A percentile compares a stretch with the other conserved stretches of the same genome.
Evolutionary conservation across 768 basidiomycete species (phyloP).

Genomic region (Lentinula lateritia): DNA sequence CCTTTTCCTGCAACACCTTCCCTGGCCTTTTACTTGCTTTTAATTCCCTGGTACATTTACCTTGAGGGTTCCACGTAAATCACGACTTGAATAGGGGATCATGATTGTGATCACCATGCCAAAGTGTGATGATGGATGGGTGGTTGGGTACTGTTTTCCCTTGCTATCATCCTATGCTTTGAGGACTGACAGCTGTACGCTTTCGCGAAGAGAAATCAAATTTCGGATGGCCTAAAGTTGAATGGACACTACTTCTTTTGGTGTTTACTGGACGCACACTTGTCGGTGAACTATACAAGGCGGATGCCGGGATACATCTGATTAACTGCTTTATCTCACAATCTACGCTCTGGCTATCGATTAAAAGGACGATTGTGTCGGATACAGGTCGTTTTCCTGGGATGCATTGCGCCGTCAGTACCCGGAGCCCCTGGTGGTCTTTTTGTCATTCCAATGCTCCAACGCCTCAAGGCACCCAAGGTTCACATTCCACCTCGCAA

Average conservation of each 20-base stretch:
- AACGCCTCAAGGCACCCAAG: neutral
- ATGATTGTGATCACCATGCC: no score
- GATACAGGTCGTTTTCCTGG: neutral
- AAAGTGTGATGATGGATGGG: neutral
- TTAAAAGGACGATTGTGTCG: slow-evolving; percentile 1
- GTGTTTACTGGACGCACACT: neutral
- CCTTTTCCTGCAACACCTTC: neutral
- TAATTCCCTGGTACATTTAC: no score
- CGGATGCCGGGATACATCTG: neutral
- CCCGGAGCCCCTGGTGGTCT: neutral
- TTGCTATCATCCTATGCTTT: neutral
- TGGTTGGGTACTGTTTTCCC: no score
- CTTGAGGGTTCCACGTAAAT: neutral
- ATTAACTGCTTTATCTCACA: neutral
- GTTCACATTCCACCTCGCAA: neutral
- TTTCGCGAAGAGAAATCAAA: neutral
- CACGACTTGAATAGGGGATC: neutral
- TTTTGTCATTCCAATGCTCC: neutral
- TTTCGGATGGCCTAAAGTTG: neutral
- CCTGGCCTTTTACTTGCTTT: no score
- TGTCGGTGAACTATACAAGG: neutral
- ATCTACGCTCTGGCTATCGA: neutral
- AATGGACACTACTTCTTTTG: neutral
- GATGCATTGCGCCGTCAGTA: neutral
- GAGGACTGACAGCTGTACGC: neutral